Base-by-base conservation (phyloP, 2,329 filamentous ascomycete species). In the Fusarium nygamai region DNA sequence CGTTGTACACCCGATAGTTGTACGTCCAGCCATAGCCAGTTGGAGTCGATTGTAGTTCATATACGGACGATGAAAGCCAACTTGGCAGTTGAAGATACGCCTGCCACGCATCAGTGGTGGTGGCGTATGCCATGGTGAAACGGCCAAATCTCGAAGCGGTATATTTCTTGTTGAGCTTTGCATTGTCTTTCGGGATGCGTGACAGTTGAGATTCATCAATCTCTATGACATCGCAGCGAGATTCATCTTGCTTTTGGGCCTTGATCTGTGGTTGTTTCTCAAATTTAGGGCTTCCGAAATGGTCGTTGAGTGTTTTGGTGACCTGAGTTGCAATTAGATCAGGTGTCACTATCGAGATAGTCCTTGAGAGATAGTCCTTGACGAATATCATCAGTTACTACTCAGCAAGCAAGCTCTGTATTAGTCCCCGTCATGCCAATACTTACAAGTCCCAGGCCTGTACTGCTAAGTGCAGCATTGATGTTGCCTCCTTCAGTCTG, bases 1-100 rank as follows among this genome's bases (percentile, higher is more conserved):
- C 47, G 5, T 79, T 80, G 10, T 80, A 80, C 3, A 71, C 54
- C 1, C 78, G 50, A 7, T 64, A 79, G 3, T 48, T 73, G 31
- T 43, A 50, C 1, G n/a, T 44, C 56, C 61, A 64, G 1, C 61
- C 36, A 11, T 3, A 47, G 24, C 43, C 34, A 1, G 63, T 61
- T 3, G 75, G 75, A 0, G 29, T 46, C 0, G 72, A 79, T 3
- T 67, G 51, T 3, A 80, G 1, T 19, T 78, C 75, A 27, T 58
- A 67, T 0, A 76, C 67, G 1, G 65, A 69, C 1, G 63, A 41
- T 2, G 78, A 78, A 8, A 78, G 14, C 79, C 79, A 80, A n/a
- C 43, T 73, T 2, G 79, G 78, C 13, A 66, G 41, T 59, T 79
- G 75, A 0, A 80, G 14, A 22, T 71, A 69, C 2, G 69, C 77